phyloP scores from a whole-genome alignment of 116 monocot species.

The Cymodocea nodosa region DNA sequence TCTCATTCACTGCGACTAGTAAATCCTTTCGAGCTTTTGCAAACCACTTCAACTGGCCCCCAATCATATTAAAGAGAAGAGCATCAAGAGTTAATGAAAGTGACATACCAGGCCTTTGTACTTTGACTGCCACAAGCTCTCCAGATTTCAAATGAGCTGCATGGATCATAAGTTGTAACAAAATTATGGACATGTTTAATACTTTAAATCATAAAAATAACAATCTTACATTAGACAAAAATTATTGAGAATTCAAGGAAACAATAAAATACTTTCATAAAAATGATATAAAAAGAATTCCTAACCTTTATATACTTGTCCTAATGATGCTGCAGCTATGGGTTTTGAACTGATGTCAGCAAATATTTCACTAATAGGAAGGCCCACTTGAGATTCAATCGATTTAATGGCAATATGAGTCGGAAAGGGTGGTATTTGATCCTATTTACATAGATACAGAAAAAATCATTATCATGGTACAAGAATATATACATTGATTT shows the following conservation, averaged over 20 bases:
- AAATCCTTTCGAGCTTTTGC: constrained; percentile 94
- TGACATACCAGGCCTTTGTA: constrained; percentile 92
- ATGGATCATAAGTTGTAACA: constrained; percentile 31
- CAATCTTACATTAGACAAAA: not conserved
- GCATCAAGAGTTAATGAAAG: constrained; percentile 86
- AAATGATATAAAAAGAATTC: not conserved
- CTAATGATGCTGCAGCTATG: constrained; percentile 90
- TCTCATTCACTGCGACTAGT: constrained; percentile 91
- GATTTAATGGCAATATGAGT: constrained; percentile 70
- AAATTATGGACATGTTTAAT: not conserved
- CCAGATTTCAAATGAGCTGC: constrained; percentile 96
- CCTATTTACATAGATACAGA: constrained; percentile 23
- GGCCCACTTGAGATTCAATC: constrained; percentile 77
- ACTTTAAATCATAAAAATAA: not conserved
- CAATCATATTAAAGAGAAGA: constrained; percentile 87
- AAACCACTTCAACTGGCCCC: constrained; percentile 95
- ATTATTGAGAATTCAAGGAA: not conserved
- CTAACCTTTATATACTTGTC: constrained; percentile 96
- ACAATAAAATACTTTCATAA: not conserved
- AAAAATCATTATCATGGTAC: too few relatives aligned
- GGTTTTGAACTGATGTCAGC: constrained; percentile 70
- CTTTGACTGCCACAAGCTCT: constrained; percentile 94
- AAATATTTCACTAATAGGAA: constrained; percentile 60
- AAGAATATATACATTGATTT: too few relatives aligned
- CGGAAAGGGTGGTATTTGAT: constrained; percentile 96